phyloP scores from a whole-genome alignment of 2,329 filamentous ascomycete genomes.

The Fusarium sp. region DNA sequence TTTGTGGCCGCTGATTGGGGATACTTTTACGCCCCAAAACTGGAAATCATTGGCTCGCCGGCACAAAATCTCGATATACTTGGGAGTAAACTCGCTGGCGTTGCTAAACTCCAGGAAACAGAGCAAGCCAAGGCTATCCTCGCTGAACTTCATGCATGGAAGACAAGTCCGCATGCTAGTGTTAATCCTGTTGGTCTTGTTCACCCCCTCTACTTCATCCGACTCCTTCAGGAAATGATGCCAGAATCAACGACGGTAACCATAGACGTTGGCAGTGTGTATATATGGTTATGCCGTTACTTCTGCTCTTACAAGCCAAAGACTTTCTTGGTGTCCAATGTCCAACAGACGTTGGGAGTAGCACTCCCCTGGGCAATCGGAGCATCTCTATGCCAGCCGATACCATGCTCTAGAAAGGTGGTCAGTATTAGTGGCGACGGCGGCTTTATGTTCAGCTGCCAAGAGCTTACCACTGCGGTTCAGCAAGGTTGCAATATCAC shows the following conservation, averaged over 20 bases:
- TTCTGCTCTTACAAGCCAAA: neutral
- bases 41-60: neutral
- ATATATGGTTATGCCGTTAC: neutral
- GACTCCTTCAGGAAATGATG: neutral
- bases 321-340: neutral
- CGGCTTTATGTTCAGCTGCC: neutral
- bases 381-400: neutral
- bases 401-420: neutral
- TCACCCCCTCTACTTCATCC: neutral
- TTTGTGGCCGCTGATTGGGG: neutral
- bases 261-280: neutral
- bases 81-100: neutral
- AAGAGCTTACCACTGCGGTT: neutral
- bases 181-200: neutral
- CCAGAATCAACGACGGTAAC: neutral
- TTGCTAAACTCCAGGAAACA: too few species aligned
- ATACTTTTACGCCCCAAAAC: neutral
- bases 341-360: neutral
- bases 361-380: neutral
- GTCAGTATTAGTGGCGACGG: neutral
- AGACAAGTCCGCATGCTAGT: neutral
- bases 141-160: too few species aligned
- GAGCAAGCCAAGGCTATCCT: too few species aligned
- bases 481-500: neutral
- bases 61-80: neutral